Conservation (phyloP, 2,329 filamentous ascomycete genomes). For the Akanthomyces dipterigenus region DNA sequence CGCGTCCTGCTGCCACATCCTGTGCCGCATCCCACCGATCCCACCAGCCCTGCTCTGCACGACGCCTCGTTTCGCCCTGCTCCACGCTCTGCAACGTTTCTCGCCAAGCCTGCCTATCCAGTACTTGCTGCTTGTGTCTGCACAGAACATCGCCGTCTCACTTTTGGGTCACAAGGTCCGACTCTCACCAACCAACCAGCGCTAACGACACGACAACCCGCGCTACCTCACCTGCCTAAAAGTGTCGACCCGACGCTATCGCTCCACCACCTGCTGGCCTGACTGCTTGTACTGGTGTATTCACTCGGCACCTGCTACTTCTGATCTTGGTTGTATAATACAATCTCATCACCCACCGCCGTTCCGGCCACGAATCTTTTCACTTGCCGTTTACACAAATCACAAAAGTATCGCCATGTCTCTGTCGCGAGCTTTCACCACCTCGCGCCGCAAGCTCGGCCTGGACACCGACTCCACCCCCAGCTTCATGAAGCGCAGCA, state of each 20-base stretch:
- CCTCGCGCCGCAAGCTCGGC: conserved; percentile 55
- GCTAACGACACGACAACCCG: conserved; percentile 1
- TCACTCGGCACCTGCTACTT: background rate
- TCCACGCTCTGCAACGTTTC: conserved; percentile 9
- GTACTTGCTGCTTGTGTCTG: background rate
- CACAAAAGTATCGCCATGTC: conserved; percentile 30
- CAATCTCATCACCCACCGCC: background rate
- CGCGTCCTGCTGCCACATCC: background rate
- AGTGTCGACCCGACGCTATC: background rate
- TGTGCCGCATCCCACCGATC: background rate
- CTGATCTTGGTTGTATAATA: conserved; percentile 4
- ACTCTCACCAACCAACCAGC: background rate
- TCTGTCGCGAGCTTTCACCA: conserved; percentile 67
- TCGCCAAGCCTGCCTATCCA: background rate
- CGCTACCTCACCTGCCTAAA: background rate
- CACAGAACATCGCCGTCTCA: conserved; percentile 3
- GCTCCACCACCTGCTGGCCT: background rate
- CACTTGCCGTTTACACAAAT: background rate
- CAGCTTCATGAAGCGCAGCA: conserved; percentile 35
- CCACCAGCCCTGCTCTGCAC: background rate
- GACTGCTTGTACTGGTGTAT: background rate
- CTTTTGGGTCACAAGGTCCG: conserved; percentile 9
- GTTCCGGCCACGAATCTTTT: background rate
- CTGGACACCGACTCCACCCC: conserved; percentile 38
- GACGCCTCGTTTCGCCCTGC: background rate